These are phyloP conservation scores for Sarcodon sp. DNA, from an alignment of 768 basidiomycete species.

Conservation along the genomic window DNA sequence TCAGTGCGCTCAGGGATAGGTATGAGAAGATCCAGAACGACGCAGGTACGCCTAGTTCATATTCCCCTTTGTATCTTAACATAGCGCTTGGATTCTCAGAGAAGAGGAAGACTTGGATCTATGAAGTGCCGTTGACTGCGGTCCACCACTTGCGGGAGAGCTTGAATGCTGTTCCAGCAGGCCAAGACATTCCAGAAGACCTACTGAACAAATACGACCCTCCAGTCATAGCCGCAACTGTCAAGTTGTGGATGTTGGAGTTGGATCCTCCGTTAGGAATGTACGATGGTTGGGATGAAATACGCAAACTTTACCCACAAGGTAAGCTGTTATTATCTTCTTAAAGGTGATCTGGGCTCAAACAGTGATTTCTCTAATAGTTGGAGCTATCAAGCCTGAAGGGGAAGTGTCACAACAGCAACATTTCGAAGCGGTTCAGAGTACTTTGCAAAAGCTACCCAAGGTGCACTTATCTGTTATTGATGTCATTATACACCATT, in stretches of 20 bases:
- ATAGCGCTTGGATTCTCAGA: conserved; percentile 28
- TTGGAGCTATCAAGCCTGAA: conserved; percentile 46
- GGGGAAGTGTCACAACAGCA: conserved; percentile 42
- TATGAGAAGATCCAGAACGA: conserved; percentile 54
- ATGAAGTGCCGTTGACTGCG: conserved; percentile 77
- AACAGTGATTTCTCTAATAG: conserved; percentile 11
- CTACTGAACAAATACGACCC: conserved; percentile 69
- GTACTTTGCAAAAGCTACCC: conserved; percentile 57
- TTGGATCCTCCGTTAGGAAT: conserved; percentile 75
- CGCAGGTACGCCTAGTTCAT: conserved; percentile 30
- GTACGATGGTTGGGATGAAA: conserved; percentile 89
- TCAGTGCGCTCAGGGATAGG: conserved; percentile 48
- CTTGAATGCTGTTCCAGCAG: conserved; percentile 60
- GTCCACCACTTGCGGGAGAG: conserved; percentile 80
- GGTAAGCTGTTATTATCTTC: conserved; percentile 18
- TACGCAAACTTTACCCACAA: conserved; percentile 75
- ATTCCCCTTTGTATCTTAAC: too few species aligned
- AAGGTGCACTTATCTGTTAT: conserved; percentile 73
- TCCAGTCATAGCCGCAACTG: conserved; percentile 71
- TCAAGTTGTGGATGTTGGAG: conserved; percentile 90
- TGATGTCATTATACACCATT: conserved; percentile 64
- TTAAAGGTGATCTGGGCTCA: neutral
- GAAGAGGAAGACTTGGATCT: conserved; percentile 87
- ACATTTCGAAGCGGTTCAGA: conserved; percentile 46
- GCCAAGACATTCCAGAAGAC: conserved; percentile 32